Percentiles rank a stretch among this genome's conserved stretches.
Evolutionary conservation across 2,329 filamentous ascomycete genomes (phyloP).

Genomic region (Penicillium brasilianum): DNA sequence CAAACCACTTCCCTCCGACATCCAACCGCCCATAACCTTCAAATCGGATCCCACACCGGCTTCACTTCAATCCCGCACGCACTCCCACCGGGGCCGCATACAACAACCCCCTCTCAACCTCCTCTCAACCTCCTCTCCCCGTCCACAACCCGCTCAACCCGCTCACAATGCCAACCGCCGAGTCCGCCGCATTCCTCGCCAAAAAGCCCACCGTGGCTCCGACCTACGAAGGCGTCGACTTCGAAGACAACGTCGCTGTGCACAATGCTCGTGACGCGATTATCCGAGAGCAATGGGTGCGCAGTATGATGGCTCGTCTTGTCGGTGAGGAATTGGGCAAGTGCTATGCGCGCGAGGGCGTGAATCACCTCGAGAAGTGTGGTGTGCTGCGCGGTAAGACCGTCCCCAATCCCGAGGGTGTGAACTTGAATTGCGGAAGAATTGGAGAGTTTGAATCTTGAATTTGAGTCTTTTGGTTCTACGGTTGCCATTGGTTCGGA

Average conservation of each 20-base stretch:
- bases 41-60: constrained; percentile 10
- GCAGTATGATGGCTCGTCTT: constrained; percentile 70
- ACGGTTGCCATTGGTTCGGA: neutral
- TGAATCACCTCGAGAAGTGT: constrained; percentile 72
- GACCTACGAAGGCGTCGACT: constrained; percentile 70
- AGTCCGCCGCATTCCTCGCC: constrained; percentile 67
- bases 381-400: constrained; percentile 66
- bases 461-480: neutral
- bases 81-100: neutral
- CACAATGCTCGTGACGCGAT: constrained; percentile 69
- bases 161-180: constrained; percentile 65
- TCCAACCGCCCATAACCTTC: constrained; percentile 21
- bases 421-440: too few species aligned
- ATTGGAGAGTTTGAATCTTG: neutral
- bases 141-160: neutral
- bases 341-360: constrained; percentile 68
- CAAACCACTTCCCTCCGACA: constrained; percentile 24
- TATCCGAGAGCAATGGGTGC: constrained; percentile 71
- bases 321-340: constrained; percentile 70
- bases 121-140: neutral
- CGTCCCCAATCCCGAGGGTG: neutral
- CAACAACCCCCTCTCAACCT: neutral
- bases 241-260: constrained; percentile 66
- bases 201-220: constrained; percentile 69
- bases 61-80: constrained; percentile 13